These are phyloP conservation scores for Zasmidium citrigriseum DNA, from an alignment of 2,329 filamentous ascomycete genomes.

Conservation along the genomic window DNA sequence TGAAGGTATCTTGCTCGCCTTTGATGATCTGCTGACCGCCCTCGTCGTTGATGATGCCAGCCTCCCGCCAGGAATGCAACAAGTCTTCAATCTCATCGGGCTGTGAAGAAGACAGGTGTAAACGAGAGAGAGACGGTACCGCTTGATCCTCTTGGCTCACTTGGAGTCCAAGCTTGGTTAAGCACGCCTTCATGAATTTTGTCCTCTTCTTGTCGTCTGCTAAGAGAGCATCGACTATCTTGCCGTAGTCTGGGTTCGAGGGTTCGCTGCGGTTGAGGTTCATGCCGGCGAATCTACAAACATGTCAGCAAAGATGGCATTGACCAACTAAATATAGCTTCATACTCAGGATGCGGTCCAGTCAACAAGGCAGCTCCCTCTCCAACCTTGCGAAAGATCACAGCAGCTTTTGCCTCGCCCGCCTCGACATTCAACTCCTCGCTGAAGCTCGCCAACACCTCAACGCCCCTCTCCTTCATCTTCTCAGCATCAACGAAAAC, in stretches of 20 bases:
- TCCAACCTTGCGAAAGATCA: constrained; percentile 81
- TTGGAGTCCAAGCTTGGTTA: constrained; percentile 78
- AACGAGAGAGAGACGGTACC: constrained; percentile 75
- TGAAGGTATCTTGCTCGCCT: constrained; percentile 79
- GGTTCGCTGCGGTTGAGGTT: constrained; percentile 70
- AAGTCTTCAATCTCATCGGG: constrained; percentile 67
- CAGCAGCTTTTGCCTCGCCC: constrained; percentile 71
- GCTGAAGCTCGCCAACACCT: constrained; percentile 79
- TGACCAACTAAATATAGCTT: constrained; percentile 12
- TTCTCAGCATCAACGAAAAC: constrained; percentile 80
- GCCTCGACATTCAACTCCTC: constrained; percentile 75
- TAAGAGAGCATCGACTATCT: constrained; percentile 67
- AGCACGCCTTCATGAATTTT: constrained; percentile 75
- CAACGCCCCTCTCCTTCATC: constrained; percentile 64
- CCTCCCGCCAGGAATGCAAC: constrained; percentile 65
- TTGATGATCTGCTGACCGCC: constrained; percentile 70
- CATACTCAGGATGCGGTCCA: constrained; percentile 89
- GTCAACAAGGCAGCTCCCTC: constrained; percentile 78
- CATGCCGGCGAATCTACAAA: constrained; percentile 71
- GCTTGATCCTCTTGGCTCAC: constrained; percentile 68
- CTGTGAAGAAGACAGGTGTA: constrained; percentile 76
- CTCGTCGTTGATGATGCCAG: constrained; percentile 56
- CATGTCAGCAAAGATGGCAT: constrained; percentile 12
- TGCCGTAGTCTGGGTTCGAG: constrained; percentile 66
- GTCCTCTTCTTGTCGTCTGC: constrained; percentile 70